phyloP scores from a whole-genome alignment of 768 basidiomycete genomes.

The Tephrocybe sp. region DNA sequence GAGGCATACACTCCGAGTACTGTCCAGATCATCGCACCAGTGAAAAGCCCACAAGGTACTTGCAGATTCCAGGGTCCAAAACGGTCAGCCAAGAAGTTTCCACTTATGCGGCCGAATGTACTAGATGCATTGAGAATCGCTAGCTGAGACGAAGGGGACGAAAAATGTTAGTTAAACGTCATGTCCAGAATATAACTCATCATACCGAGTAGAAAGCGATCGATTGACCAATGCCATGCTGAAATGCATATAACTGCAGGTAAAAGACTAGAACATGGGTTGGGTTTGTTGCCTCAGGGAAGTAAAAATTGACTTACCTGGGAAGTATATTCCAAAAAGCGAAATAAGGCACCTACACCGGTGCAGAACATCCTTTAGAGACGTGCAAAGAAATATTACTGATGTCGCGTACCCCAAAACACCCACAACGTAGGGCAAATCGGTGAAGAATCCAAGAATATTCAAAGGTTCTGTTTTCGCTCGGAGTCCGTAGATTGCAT shows the following conservation, averaged over 20 bases:
- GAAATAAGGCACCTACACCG: constrained; percentile 4
- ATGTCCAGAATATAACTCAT: neutral
- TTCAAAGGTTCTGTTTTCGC: constrained; percentile 15
- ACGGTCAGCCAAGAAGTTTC: constrained; percentile 30
- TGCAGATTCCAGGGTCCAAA: constrained; percentile 32
- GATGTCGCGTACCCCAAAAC: constrained; percentile 24
- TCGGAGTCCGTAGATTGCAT: constrained; percentile 4
- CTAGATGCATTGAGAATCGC: constrained; percentile 33
- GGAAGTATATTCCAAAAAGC: constrained; percentile 14
- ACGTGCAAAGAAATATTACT: neutral
- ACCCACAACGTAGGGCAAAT: constrained; percentile 25
- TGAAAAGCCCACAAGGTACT: constrained; percentile 28
- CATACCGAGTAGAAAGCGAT: constrained; percentile 20
- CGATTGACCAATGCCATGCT: constrained; percentile 18
- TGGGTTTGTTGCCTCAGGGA: neutral
- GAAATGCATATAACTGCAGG: constrained; percentile 16
- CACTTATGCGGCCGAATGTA: constrained; percentile 31
- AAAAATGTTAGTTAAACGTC: neutral
- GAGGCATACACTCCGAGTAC: constrained; percentile 31
- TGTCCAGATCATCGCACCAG: constrained; percentile 39
- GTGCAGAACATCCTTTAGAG: neutral
- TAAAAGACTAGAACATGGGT: constrained; percentile 3
- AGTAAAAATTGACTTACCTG: constrained; percentile 10
- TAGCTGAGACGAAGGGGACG: constrained; percentile 19
- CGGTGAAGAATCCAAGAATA: constrained; percentile 29